Evolutionary conservation across 306 rosid genomes (phyloP), one percentile per base, ranked within the genome.

Genomic region (Glycine soja): DNA sequence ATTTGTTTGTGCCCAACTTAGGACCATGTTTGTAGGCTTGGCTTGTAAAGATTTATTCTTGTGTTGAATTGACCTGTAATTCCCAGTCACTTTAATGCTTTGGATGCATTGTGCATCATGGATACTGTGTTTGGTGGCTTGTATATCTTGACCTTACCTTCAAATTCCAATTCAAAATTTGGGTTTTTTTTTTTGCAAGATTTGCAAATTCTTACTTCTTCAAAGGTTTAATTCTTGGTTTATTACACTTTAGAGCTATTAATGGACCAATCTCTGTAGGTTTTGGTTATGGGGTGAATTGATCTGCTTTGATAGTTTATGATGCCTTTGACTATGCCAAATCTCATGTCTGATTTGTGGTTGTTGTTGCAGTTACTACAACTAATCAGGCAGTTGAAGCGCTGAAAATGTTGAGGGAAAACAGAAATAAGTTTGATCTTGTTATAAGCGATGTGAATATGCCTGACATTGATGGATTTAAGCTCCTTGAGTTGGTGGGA

Each of bases 401-500:
- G 1, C 86, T 94, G 79, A 83, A 52, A 45, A 88, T 90, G 96
- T 79, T 94, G 90, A 89, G 97, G 89, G 94, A 89, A 75, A 90
- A 90, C 75, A 89, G 90, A 80, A 75, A 90, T 52, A 83, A 73
- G 80, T 92, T 85, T 86, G 98, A 94, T 84, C 89, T 94, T 8
- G 98, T 92, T 79, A 92, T 94, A 38, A 94, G 93, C 75, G 98
- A 92, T 85, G 97, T 94, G 10, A 85, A 87, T 56, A 94, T 92
- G 98, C 98, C 98, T 8, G 96, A 92, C 88, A 90, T 94, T 90
- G 94, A 94, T 79, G 98, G 98, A 70, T 94, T 94, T 77, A 92
- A 92, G 92, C 97, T 92, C 14, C 97, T 94, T 80, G 98, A 94
- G 78, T 87, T 81, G 65, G 87, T 94, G 84, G 98, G 98, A 57